Conservation (phyloP, 345 rosid genomes). For the Isatis tinctoria region DNA sequence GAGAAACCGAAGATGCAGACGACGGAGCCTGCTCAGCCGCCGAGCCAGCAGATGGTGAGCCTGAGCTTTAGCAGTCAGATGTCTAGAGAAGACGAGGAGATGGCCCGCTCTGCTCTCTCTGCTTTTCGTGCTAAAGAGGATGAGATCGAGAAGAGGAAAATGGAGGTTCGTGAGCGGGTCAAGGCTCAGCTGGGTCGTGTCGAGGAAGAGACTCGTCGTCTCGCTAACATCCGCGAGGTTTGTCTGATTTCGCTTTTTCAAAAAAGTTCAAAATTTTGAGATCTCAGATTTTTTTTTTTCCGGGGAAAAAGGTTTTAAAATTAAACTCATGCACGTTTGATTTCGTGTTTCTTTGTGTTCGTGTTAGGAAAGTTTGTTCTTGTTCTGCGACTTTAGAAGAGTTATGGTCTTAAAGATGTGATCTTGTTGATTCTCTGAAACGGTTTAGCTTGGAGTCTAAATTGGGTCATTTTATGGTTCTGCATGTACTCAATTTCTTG, state of each 20-base stretch:
- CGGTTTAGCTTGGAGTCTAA: background rate
- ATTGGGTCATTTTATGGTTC: background rate
- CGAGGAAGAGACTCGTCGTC: conserved; percentile 75
- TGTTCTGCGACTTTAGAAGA: background rate
- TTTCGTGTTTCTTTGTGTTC: background rate
- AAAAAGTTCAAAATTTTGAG: background rate
- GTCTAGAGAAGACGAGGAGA: conserved; percentile 92
- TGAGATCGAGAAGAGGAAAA: conserved; percentile 86
- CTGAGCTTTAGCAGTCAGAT: conserved; percentile 83
- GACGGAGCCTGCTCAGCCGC: conserved; percentile 32
- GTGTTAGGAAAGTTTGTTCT: background rate
- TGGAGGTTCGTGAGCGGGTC: conserved; percentile 82
- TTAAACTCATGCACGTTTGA: background rate
- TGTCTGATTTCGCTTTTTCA: background rate
- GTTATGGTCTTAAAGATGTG: conserved; percentile 18
- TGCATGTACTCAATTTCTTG: conserved; percentile 11
- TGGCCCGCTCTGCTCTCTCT: conserved; percentile 86
- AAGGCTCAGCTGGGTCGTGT: conserved; percentile 83
- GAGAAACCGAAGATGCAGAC: conserved; percentile 28
- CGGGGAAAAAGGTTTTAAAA: background rate
- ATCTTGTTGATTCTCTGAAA: conserved; percentile 5
- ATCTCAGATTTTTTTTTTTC: background rate
- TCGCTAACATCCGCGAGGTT: conserved; percentile 87
- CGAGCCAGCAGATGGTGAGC: conserved; percentile 39
- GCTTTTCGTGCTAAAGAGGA: conserved; percentile 94